These are phyloP conservation scores for Asparagopsis taxiformis DNA, from an alignment of 31 red algal species.

Conservation along the genomic window DNA sequence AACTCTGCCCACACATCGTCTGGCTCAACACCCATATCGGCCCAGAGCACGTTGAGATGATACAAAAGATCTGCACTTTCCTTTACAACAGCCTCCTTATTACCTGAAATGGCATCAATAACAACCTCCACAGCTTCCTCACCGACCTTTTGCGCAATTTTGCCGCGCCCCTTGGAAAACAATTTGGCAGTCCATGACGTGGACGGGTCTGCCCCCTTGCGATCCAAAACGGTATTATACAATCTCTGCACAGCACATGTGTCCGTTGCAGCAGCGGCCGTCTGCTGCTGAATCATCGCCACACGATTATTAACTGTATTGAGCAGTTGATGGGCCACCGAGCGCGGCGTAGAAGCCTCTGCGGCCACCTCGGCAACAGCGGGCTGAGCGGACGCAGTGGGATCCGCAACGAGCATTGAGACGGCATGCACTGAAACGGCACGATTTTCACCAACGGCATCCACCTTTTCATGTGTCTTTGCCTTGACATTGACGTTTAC, in stretches of 20 bases:
- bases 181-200: conserved; percentile 86
- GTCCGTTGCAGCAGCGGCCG: conserved; percentile 7
- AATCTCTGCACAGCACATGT: conserved; percentile 60
- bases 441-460: conserved; percentile 88
- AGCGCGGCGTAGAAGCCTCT: background rate
- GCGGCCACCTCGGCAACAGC: conserved; percentile 4
- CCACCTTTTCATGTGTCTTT: conserved; percentile 98
- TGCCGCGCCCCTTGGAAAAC: conserved; percentile 74
- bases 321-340: conserved; percentile 36
- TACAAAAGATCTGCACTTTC: conserved; percentile 98
- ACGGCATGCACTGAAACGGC: conserved; percentile 86
- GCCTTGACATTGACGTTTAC: conserved; percentile 91
- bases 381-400: background rate
- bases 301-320: conserved; percentile 20
- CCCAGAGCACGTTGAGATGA: conserved; percentile 89
- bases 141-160: conserved; percentile 91
- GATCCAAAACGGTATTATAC: conserved; percentile 64
- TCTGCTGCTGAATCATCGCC: conserved; percentile 13
- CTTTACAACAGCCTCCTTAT: conserved; percentile 49
- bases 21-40: conserved; percentile 61
- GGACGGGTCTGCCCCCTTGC: conserved; percentile 57
- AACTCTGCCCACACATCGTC: conserved; percentile 77
- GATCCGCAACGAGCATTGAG: conserved; percentile 40
- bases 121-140: conserved; percentile 94
- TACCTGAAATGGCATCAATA: conserved; percentile 63